phyloP scores from a whole-genome alignment of 2,329 filamentous ascomycete genomes.

The Huntiella bhutanensis region DNA sequence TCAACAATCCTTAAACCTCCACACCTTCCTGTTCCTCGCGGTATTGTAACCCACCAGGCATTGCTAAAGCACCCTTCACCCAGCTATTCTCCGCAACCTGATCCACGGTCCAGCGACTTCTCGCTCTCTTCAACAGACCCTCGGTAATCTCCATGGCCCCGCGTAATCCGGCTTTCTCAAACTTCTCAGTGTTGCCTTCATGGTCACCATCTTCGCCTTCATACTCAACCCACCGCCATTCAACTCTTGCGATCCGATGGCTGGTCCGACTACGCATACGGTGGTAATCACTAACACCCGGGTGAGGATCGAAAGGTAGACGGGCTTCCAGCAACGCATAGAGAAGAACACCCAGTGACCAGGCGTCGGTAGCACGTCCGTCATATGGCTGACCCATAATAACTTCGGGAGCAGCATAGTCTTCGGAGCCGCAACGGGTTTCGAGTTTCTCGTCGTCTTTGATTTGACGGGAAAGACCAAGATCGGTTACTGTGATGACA shows the following conservation, averaged over 20 bases:
- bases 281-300: conserved; percentile 56
- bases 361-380: conserved; percentile 77
- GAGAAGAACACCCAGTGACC: conserved; percentile 82
- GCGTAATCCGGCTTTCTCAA: conserved; percentile 44
- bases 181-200: conserved; percentile 44
- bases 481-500: conserved; percentile 73
- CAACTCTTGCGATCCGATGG: conserved; percentile 85
- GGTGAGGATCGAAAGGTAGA: conserved; percentile 78
- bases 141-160: conserved; percentile 72
- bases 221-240: conserved; percentile 88
- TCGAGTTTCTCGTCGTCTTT: conserved; percentile 75
- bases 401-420: conserved; percentile 92
- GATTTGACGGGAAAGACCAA: conserved; percentile 75
- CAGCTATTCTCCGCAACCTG: conserved; percentile 56
- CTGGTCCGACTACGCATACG: conserved; percentile 65
- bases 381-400: conserved; percentile 92
- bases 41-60: conserved; percentile 43
- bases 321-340: conserved; percentile 89
- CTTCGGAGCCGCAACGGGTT: conserved; percentile 86
- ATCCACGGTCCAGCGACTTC: conserved; percentile 56
- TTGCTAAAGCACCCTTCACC: conserved; percentile 54
- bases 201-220: conserved; percentile 74
- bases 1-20: conserved; percentile 21
- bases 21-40: conserved; percentile 39
- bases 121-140: conserved; percentile 62